phyloP scores from a whole-genome alignment of 768 basidiomycete species.

The Leccinum aurantiacum region DNA sequence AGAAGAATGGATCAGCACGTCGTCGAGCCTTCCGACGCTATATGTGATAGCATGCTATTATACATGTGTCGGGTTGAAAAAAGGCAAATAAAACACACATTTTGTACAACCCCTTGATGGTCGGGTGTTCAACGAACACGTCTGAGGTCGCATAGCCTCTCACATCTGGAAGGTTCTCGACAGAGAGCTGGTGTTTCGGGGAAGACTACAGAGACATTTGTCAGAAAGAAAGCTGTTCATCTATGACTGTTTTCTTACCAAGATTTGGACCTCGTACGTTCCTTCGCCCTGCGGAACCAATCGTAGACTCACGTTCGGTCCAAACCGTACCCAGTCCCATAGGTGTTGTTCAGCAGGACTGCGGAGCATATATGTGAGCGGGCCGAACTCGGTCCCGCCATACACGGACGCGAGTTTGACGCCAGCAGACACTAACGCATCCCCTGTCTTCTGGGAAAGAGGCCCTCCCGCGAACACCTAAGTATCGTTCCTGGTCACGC shows the following conservation, averaged over 20 bases:
- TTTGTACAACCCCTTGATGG: slow-evolving; percentile 42
- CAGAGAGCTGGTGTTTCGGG: slow-evolving; percentile 27
- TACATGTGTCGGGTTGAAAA: neutral
- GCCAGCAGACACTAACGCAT: slow-evolving; percentile 33
- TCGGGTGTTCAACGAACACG: slow-evolving; percentile 44
- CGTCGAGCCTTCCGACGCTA: slow-evolving; percentile 42
- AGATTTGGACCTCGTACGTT: slow-evolving; percentile 37
- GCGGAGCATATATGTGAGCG: slow-evolving; percentile 18
- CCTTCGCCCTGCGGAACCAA: slow-evolving; percentile 39
- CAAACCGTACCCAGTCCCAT: slow-evolving; percentile 36
- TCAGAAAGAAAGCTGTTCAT: neutral
- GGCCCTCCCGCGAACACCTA: slow-evolving; percentile 40
- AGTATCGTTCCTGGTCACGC: no score
- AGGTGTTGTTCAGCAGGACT: slow-evolving; percentile 29
- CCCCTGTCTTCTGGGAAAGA: slow-evolving; percentile 36
- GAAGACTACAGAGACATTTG: slow-evolving; percentile 21
- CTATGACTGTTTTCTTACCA: slow-evolving; percentile 27
- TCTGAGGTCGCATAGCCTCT: slow-evolving; percentile 46
- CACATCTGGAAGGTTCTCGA: slow-evolving; percentile 38
- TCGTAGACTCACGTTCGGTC: slow-evolving; percentile 23
- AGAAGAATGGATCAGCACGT: slow-evolving; percentile 32
- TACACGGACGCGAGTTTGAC: slow-evolving; percentile 36
- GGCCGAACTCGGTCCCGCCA: slow-evolving; percentile 41
- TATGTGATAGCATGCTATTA: neutral
- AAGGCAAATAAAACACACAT: slow-evolving; percentile 28